Evolutionary conservation across 169 alveolate genomes (phyloP), one percentile per base, ranked within the genome.

Genomic region (Cryptosporidium sp.): DNA sequence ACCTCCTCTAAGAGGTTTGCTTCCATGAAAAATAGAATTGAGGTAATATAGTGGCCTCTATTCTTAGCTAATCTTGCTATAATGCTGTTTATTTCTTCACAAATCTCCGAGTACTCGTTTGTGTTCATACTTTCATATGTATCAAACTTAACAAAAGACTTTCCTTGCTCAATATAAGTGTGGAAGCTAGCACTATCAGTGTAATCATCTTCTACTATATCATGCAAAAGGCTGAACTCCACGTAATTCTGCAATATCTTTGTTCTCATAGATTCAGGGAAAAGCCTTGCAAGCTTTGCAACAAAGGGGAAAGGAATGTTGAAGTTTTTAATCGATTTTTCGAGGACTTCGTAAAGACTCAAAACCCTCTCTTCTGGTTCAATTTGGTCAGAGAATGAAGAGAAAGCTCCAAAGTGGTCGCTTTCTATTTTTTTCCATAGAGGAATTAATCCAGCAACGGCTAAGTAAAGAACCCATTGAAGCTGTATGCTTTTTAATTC

Each of bases 31-130:
- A 80, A 80, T n/a, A 59, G 51, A 14, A 80, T 80, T 16, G 89
- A 59, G 3, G 89, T 80, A 39, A 80, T 80, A 26, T 80, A 80
- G 39, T 80, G 89, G 16, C 89, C 89, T 4, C 89, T 59, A 21
- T 80, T 65, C 33, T 52, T 59, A 18, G 89, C 73, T 18, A 80
- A 29, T 65, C 52, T 59, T n/a, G 89, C 89, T 26, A 80, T 80
- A 39, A 80, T 80, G 12, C 62, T 48, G 70, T 62, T 62, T 26
- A 80, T 62, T 23, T 80, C 89, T 26, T 62, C 75, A 21, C 89
- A 80, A 43, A 80, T 80, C 7, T 80, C 89, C 1, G 73, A 65
- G 39, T 80, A 62, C 3, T 59, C 75, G 43, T 45, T 67, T 31
- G 67, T 50, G 6, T 59, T 73, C 23, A 73, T 51, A 41, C 55